Conservation (phyloP, 192 early-diverging fungal genomes). For the Gorgonomyces haynaldii region DNA sequence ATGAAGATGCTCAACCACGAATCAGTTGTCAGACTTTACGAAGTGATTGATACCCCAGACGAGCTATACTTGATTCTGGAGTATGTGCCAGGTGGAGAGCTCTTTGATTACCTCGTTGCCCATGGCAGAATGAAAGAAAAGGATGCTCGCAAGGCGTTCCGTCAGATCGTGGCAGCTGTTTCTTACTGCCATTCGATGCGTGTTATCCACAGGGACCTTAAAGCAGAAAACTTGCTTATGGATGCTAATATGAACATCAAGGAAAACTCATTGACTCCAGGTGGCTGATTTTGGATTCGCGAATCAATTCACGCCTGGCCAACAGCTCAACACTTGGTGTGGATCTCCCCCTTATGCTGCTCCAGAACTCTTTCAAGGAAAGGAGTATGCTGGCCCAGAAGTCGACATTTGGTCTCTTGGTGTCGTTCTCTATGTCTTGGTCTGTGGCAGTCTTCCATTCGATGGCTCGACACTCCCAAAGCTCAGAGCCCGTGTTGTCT, state of each 20-base stretch:
- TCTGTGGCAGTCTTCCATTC: constrained; percentile 58
- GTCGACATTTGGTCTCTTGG: constrained; percentile 95
- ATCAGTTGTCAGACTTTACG: constrained; percentile 48
- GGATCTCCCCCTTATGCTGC: constrained; percentile 50
- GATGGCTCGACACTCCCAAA: constrained; percentile 44
- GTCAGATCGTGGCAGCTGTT: constrained; percentile 46
- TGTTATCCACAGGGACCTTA: constrained; percentile 46
- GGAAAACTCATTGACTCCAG: no score
- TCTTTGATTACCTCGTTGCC: constrained; percentile 54
- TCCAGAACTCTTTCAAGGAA: constrained; percentile 56
- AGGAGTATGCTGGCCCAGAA: constrained; percentile 85
- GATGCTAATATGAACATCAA: constrained; percentile 53
- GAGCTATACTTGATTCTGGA: constrained; percentile 53
- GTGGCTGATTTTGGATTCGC: constrained; percentile 57
- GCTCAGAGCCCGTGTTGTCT: constrained; percentile 36
- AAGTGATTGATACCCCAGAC: constrained; percentile 54
- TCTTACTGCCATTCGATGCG: constrained; percentile 45
- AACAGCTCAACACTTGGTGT: constrained; percentile 51
- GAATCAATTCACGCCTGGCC: constrained; percentile 47
- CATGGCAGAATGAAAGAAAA: constrained; percentile 57
- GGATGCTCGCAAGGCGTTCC: constrained; percentile 41
- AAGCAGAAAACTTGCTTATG: constrained; percentile 49
- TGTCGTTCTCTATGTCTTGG: constrained; percentile 79
- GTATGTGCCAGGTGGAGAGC: constrained; percentile 47
- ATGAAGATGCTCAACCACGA: constrained; percentile 49